phyloP scores from a whole-genome alignment of 2,329 filamentous ascomycete species.

The Pyrenochaeta sp. region DNA sequence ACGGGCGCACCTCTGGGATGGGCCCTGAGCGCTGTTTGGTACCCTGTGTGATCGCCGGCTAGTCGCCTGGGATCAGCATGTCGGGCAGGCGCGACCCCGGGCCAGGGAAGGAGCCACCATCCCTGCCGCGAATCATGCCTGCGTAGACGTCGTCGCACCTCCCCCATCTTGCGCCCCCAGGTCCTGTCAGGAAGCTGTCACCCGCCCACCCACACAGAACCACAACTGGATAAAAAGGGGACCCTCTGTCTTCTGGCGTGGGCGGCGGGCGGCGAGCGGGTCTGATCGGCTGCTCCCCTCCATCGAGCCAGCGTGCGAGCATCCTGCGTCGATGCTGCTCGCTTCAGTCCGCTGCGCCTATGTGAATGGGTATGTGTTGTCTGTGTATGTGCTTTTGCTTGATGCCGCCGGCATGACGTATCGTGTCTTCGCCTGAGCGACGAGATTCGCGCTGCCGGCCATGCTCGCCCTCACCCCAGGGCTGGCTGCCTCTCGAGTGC shows the following conservation, averaged over 20 bases:
- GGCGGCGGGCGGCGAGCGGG: too few relatives aligned
- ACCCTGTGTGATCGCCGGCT: slow-evolving; percentile 44
- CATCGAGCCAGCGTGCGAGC: background rate
- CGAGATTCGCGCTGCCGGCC: too few relatives aligned
- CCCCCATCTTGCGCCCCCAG: slow-evolving; percentile 34
- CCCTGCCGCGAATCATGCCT: slow-evolving; percentile 43
- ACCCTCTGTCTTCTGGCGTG: background rate
- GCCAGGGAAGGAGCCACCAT: slow-evolving; percentile 30
- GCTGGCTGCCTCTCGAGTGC: too few relatives aligned
- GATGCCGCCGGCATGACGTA: too few relatives aligned
- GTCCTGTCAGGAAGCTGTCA: slow-evolving; percentile 37
- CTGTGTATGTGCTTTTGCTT: too few relatives aligned
- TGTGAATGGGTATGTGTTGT: too few relatives aligned
- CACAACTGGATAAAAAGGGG: background rate
- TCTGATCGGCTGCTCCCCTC: too few relatives aligned
- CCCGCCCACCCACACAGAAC: slow-evolving; percentile 2
- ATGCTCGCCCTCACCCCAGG: background rate
- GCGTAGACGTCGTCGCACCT: slow-evolving; percentile 31
- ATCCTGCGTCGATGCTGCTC: background rate
- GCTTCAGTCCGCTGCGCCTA: background rate
- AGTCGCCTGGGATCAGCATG: slow-evolving; percentile 31
- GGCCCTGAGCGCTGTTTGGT: slow-evolving; percentile 14
- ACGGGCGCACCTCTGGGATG: background rate
- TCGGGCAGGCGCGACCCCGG: slow-evolving; percentile 28
- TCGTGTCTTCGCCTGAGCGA: too few relatives aligned